Conservation (phyloP, 805 yeast genomes). For the Yarrowia sp. region DNA sequence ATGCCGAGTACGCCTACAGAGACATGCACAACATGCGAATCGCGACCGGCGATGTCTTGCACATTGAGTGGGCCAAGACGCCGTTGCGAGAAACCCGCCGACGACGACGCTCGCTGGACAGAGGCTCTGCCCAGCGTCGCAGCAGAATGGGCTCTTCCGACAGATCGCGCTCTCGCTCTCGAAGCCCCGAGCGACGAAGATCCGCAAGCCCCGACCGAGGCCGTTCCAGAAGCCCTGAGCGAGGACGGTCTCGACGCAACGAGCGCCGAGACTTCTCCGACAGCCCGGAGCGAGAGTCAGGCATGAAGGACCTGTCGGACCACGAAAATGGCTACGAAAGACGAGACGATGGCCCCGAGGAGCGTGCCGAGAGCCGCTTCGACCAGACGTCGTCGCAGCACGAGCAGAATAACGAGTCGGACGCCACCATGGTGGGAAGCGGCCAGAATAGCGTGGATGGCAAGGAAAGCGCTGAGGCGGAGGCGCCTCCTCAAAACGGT, state of each 20-base stretch:
- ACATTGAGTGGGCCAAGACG: slow-evolving; percentile 33
- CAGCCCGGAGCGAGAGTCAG: neutral
- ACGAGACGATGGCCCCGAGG: neutral
- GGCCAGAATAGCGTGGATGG: neutral
- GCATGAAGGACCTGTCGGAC: neutral
- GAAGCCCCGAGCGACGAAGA: slow-evolving; percentile 4
- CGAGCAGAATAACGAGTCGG: neutral
- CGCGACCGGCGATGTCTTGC: slow-evolving; percentile 34
- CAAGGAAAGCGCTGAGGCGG: slow-evolving; percentile 3
- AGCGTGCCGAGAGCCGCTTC: neutral
- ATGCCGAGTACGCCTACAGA: slow-evolving; percentile 39
- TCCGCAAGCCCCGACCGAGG: slow-evolving; percentile 1
- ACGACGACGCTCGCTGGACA: neutral
- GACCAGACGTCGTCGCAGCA: slow-evolving; percentile 7
- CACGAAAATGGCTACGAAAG: no score
- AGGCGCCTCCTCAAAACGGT: neutral
- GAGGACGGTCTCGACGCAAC: slow-evolving; percentile 7
- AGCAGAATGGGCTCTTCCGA: neutral
- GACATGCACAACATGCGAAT: slow-evolving; percentile 36
- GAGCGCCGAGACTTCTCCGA: slow-evolving; percentile 23
- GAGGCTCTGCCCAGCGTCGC: slow-evolving; percentile 18
- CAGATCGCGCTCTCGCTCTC: neutral
- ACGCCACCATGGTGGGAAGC: slow-evolving; percentile 5
- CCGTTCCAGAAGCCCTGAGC: neutral
- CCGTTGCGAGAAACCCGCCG: slow-evolving; percentile 16